These are phyloP conservation scores for Iris pallida DNA, from an alignment of 116 monocot genomes.

Conservation along the genomic window DNA sequence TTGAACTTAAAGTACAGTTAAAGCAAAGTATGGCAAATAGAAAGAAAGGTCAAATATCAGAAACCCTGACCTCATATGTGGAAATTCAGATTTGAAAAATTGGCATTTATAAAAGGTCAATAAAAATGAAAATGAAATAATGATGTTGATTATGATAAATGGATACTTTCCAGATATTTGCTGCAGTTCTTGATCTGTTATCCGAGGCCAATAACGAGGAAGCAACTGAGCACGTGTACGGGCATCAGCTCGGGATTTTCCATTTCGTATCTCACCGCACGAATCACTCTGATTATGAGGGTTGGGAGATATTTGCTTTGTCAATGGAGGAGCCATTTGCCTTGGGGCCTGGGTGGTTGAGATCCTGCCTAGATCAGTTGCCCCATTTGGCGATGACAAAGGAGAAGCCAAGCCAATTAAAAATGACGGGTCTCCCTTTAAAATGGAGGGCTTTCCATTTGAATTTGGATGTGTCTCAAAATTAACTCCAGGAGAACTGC, in stretches of 20 bases:
- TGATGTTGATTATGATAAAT: not conserved
- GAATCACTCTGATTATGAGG: conserved; percentile 31
- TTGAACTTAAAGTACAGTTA: conserved; percentile 42
- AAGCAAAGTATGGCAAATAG: conserved; percentile 8
- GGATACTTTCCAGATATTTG: conserved; percentile 63
- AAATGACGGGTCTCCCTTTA: conserved; percentile 47
- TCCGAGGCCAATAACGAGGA: conserved; percentile 62
- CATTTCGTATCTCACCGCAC: conserved; percentile 21
- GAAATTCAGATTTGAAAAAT: too few relatives aligned
- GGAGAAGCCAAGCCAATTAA: conserved; percentile 33
- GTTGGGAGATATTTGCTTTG: conserved; percentile 41
- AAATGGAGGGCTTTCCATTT: conserved; percentile 16
- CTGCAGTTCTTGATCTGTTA: conserved; percentile 15
- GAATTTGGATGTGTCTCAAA: conserved; percentile 37
- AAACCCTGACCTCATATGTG: too few relatives aligned
- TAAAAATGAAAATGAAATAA: not conserved
- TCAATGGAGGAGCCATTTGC: conserved; percentile 37
- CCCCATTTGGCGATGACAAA: conserved; percentile 35
- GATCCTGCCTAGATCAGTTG: conserved; percentile 47
- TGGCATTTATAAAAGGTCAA: too few relatives aligned
- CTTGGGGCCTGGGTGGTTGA: conserved; percentile 23
- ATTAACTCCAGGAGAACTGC: conserved; percentile 31
- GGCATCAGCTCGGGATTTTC: conserved; percentile 39
- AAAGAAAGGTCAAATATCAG: not conserved
- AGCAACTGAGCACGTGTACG: conserved; percentile 41